Base-by-base conservation (phyloP, 208 protist genomes). In the Leishmania aethiopica region DNA sequence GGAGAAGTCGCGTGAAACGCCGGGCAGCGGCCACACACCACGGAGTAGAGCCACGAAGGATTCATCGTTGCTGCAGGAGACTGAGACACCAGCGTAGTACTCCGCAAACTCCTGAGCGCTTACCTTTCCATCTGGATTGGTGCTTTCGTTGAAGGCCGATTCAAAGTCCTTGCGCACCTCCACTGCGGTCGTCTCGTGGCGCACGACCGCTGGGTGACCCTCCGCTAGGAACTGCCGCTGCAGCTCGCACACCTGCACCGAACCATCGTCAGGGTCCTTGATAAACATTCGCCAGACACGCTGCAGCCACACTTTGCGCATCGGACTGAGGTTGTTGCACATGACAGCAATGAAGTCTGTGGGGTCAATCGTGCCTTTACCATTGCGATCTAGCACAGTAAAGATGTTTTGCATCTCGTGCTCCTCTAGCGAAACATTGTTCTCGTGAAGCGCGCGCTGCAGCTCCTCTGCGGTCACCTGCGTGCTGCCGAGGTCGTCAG, bases 71-170 rank as follows among this genome's bases (percentile, higher is more conserved):
- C 74, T 82, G 82, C 79, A 90, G 10, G 84, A 53, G 19, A 81
- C 83, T 25, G 92, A 93, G 7, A 98, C 81, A 35, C 91, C 93
- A 15, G 86, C 82, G 84, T 93, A 96, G 84, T 97, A 96, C 88
- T 98, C 85, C 78, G 92, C 83, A 66, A 97, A 97, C 83, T 98
- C 95, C 77, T 97, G 91, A 67, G 81, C 82, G 35, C 89, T 94
- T 37, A 98, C 82, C 32, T 80, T 67, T 22, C 95, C 94, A 72
- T 93, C 89, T 4, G 95, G 93, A 80, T 98, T 98, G 1, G 95
- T 97, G 17, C n/a, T 79, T n/a, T 77, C 84, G 87, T 91, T 96
- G 76, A 98, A 98, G 4, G 90, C 90, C 0, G 83, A 35, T 37
- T 82, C 70, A 77, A 98, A 95, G 66, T 96, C 91, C 28, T 79